Base-by-base conservation (phyloP, 805 yeast genomes). In the Wickerhamiella parazyma region DNA sequence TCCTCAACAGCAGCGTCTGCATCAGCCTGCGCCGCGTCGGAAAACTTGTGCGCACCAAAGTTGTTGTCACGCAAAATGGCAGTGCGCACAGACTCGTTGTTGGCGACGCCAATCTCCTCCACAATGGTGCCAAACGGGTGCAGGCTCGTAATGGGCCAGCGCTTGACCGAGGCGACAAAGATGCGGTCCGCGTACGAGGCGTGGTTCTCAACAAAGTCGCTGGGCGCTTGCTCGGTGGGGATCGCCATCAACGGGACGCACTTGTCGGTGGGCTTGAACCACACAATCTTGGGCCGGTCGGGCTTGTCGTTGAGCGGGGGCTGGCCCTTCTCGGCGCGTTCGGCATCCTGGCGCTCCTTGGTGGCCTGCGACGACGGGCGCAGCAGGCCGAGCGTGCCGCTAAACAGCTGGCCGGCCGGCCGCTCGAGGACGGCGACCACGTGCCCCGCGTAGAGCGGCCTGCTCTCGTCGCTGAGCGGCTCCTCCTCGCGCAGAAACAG, bases 261-360 rank as follows among this genome's bases (percentile, higher is more conserved):
- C 64, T 91, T 91, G 60, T 91, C 98, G 1, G 95, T 87, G 31
- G 98, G 98, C 60, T 91, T 91, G 62, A 91, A 91, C 98, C 98
- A 91, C 26, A 91, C 96, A 67, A 91, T 91, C 59, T 91, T 91
- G 26, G 98, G 98, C 35, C 75, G 73, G 42, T 66, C 69, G 3
- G 36, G 36, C 36, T 45, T 33, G 11, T 40, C 63, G 47, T 63
- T 69, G 26, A 45, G 36, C 16, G 48, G 44, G 12, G 43, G 42
- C 38, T 41, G 45, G 21, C 49, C 48, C 18, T 50, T 48, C 31
- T 51, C 59, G 12, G 56, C 58, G 44, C 50, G 52, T 38, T 57
- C 63, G 11, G 58, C 56, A 38, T 63, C 64, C 47, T 64, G 69
- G 55, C 77, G 78, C 38, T 81, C 87, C 50, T 81, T 84, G 29